phyloP scores from a whole-genome alignment of 2,329 filamentous ascomycete genomes.

The Zymoseptoria pseudotritici region DNA sequence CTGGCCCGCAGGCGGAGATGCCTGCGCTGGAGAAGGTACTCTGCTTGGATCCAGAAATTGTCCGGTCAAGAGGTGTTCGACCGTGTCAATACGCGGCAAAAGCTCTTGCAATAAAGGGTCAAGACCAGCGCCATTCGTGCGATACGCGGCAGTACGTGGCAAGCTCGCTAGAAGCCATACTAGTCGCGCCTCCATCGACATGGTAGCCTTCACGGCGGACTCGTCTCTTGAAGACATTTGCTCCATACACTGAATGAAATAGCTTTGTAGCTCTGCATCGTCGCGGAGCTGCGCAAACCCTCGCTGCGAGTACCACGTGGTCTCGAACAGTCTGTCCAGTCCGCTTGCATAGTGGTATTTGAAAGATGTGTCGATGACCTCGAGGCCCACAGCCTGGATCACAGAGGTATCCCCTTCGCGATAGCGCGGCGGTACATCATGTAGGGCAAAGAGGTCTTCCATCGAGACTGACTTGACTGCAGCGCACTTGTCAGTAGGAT shows the following conservation, averaged over 20 bases:
- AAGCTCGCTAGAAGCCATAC: conserved; percentile 54
- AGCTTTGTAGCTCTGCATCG: conserved; percentile 54
- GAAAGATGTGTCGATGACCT: conserved; percentile 67
- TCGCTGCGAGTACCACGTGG: conserved; percentile 65
- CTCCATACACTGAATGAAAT: conserved; percentile 58
- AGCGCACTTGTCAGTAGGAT: conserved; percentile 6
- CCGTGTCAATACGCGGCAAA: conserved; percentile 60
- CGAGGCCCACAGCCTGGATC: conserved; percentile 42
- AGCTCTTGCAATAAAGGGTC: conserved; percentile 48
- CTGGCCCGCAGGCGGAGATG: conserved; percentile 21
- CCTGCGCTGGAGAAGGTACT: conserved; percentile 40
- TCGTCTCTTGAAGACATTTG: conserved; percentile 25
- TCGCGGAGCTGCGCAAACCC: conserved; percentile 47
- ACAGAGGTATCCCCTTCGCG: conserved; percentile 26
- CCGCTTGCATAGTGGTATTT: conserved; percentile 67
- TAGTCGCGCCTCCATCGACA: conserved; percentile 52
- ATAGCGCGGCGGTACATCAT: conserved; percentile 48
- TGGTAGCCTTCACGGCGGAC: conserved; percentile 16
- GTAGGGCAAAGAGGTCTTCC: conserved; percentile 62
- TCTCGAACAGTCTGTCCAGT: conserved; percentile 71
- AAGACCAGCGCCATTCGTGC: conserved; percentile 36
- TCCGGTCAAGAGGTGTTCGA: conserved; percentile 71
- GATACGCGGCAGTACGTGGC: conserved; percentile 35
- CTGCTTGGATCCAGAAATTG: conserved; percentile 58
- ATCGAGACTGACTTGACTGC: conserved; percentile 50